Base-by-base conservation (phyloP, 208 protist species). In the Acanthamoeba triangularis region DNA sequence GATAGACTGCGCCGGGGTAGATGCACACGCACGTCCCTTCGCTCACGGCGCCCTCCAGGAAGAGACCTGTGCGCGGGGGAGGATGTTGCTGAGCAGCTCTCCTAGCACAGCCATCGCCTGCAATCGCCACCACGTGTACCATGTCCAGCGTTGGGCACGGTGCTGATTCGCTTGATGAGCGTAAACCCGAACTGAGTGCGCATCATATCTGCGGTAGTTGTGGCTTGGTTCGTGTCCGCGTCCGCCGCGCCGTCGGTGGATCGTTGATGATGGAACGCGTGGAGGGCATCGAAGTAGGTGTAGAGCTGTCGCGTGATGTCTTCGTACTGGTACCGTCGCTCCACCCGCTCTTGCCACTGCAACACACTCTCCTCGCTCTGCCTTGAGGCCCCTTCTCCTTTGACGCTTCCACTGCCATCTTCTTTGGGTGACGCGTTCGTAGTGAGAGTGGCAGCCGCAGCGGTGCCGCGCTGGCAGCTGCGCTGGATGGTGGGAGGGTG, bases 231-330 rank as follows among this genome's bases (percentile, higher is more conserved):
- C 10, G 10, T 14, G 65, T 16, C 5, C 6, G 41, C 1, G 35
- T 52, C 25, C 33, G 28, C 8, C 47, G 14, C 10, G 49, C 8
- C 8, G n/a, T 33, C 20, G 33, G 63, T 6, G 14, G 11, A 0
- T 6, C 25, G 6, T 7, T 63, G 84, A 35, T 69, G 49, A 28
- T 90, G 84, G 59, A 90, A 90, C 6, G n/a, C 54, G 59, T 90
- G 59, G 10, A 90, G 59, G 20, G 84, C 84, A 3, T 67, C 49
- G 25, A 90, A 90, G 59, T 90, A 65, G 44, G 84, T 49, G 44
- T 67, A 90, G 49, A 90, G 49, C 35, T 90, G 84, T 5, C 84
- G 54, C 35, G 84, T 90, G 49, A 90, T 90, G 84, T 90, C 84
- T 4, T 61, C 59, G n/a, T 90, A 67, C 14, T 25, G 10, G 59